Evolutionary conservation across 768 basidiomycete genomes (phyloP).

Genomic region (Lentinula aciculospora): DNA sequence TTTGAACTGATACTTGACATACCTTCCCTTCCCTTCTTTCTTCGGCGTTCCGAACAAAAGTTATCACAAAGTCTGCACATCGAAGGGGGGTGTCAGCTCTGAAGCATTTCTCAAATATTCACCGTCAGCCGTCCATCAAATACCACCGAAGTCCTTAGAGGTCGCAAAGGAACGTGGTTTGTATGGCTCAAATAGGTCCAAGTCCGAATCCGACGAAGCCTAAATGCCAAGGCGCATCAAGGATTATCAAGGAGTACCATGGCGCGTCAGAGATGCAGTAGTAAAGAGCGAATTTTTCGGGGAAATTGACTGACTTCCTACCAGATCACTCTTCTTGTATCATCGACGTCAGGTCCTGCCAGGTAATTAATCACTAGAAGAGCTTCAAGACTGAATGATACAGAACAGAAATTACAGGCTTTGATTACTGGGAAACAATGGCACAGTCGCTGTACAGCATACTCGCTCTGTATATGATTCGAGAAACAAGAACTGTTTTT

Average conservation of each 20-base stretch:
- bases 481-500: too few relatives aligned
- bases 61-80: not conserved
- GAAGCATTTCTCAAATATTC: not conserved
- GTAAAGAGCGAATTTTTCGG: not conserved
- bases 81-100: not conserved
- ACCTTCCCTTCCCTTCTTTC: not conserved
- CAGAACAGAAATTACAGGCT: too few relatives aligned
- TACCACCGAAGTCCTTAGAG: not conserved
- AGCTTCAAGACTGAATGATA: too few relatives aligned
- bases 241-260: not conserved
- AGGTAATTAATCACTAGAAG: not conserved
- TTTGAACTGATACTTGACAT: not conserved
- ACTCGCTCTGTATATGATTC: too few relatives aligned
- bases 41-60: not conserved
- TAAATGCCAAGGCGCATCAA: not conserved
- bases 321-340: conserved; percentile 3
- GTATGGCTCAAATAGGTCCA: not conserved
- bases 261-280: not conserved
- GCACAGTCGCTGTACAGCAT: too few relatives aligned
- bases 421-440: too few relatives aligned
- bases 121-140: conserved; percentile 2
- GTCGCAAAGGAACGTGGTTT: not conserved
- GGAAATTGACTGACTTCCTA: not conserved
- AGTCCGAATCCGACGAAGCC: not conserved
- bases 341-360: conserved; percentile 2